Evolutionary conservation across 108 stramenopile genomes (phyloP).

Genomic region (Nitzschia palea): DNA sequence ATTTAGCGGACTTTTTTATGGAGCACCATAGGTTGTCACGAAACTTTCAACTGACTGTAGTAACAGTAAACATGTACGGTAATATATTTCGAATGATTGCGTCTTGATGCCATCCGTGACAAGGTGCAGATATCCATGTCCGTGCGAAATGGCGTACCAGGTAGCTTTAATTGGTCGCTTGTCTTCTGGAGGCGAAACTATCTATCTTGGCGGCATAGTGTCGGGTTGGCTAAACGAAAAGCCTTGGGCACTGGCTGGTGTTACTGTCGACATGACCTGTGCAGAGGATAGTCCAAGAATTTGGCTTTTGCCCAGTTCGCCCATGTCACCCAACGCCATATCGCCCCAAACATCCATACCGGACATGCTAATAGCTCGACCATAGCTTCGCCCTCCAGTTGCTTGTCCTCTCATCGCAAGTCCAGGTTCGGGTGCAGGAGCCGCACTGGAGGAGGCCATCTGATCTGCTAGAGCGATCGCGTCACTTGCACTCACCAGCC

Average conservation of each 20-base stretch:
- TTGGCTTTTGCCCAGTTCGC: background rate
- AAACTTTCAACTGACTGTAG: too few relatives aligned
- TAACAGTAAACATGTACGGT: too few relatives aligned
- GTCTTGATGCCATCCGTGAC: too few relatives aligned
- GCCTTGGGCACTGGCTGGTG: slow-evolving; percentile 35
- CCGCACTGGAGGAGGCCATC: background rate
- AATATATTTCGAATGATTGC: too few relatives aligned
- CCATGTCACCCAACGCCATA: slow-evolving; percentile 77
- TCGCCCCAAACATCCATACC: slow-evolving; percentile 82
- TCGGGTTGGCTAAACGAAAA: slow-evolving; percentile 89
- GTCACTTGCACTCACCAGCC: slow-evolving; percentile 28
- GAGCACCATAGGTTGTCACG: too few relatives aligned
- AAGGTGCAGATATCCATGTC: too few relatives aligned
- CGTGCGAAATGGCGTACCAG: too few relatives aligned
- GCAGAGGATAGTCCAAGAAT: slow-evolving; percentile 8
- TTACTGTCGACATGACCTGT: slow-evolving; percentile 6
- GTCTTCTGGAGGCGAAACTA: background rate
- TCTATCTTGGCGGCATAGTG: slow-evolving; percentile 83
- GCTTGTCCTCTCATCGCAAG: background rate
- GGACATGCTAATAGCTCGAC: slow-evolving; percentile 56
- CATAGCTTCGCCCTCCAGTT: slow-evolving; percentile 24
- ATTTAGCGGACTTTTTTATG: too few relatives aligned
- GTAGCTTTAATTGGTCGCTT: too few relatives aligned
- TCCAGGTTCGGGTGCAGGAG: slow-evolving; percentile 4
- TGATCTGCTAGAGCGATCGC: background rate